Base-by-base conservation (phyloP, 345 rosid genomes). In the Linum tenue region DNA sequence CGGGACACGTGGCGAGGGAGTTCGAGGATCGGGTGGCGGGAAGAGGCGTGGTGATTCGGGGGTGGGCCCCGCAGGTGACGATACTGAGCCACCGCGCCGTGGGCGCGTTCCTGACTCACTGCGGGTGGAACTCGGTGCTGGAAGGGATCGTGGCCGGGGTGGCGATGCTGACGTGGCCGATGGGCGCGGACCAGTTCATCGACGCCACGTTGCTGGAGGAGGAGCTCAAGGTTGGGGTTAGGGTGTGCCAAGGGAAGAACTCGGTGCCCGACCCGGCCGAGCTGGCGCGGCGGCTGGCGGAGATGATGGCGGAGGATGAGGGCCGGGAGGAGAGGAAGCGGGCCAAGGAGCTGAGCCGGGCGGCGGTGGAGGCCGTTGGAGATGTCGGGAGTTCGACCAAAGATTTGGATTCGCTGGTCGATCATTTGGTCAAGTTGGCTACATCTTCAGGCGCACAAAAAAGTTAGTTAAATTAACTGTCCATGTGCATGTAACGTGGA, bases 31-130 rank as follows among this genome's bases (percentile, higher is more conserved):
- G 64, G 5, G 60, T 64, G 60, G 64, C 59, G 3, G 64, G 60
- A 22, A 70, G 58, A 37, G 68, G 73, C 3, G 35, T 70, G 2
- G 69, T 64, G 64, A 48, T 70, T 3, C 64, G 55, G 64, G 73
- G 73, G 15, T 70, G 69, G 64, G 73, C 64, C n/a, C 73, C 73
- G 8, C 69, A 70, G 55, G 60, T 60, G 12, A 5, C 48, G 59
- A 70, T 70, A 17, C 68, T 70, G 3, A 50, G 44, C 3, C 73
- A 64, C 39, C 55, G 35, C 11, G 73, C 68, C 1, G 64, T 70
- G 14, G 64, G 63, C 1, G 58, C 68, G 8, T 70, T 55, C 50
- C 31, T 70, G 58, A 58, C 64, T 42, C 73, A 70, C 7, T 70
- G 59, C 4, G 68, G 73, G 3, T 64, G 68, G 68, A 64, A 59